phyloP scores from a whole-genome alignment of 768 basidiomycete genomes.

The Mycena alexandri region DNA sequence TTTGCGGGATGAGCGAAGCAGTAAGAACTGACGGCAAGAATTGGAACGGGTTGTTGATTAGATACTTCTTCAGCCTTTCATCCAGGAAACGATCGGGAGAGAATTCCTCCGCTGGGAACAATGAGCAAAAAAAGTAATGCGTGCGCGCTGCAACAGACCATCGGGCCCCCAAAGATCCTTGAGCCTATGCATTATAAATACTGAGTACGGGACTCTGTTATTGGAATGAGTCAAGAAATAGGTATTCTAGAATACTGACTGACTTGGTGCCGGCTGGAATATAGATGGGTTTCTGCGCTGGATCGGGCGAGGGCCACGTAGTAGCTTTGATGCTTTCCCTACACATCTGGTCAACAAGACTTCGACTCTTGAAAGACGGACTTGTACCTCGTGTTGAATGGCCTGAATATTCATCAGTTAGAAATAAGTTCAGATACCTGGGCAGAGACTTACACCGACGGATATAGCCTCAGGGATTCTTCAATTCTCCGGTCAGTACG shows the following conservation, averaged over 20 bases:
- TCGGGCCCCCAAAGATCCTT: constrained; percentile 64
- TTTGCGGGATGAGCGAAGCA: neutral
- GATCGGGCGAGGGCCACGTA: constrained; percentile 47
- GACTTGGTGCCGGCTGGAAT: constrained; percentile 49
- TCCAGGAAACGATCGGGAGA: constrained; percentile 68
- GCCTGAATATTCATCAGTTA: constrained; percentile 38
- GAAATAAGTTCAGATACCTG: neutral
- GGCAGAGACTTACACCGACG: constrained; percentile 59
- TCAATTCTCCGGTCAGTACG: neutral
- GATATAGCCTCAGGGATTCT: constrained; percentile 69
- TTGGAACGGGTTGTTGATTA: constrained; percentile 62
- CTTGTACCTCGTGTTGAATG: constrained; percentile 52
- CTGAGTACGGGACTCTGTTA: constrained; percentile 49
- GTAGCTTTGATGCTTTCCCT: constrained; percentile 50
- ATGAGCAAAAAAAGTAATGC: too few relatives aligned
- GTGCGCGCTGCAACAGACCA: too few relatives aligned
- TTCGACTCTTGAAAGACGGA: too few relatives aligned
- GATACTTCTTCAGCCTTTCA: constrained; percentile 57
- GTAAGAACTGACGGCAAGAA: constrained; percentile 52
- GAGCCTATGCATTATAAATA: constrained; percentile 53
- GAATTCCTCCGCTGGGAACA: constrained; percentile 61
- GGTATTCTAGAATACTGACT: too few relatives aligned
- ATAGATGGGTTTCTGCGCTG: constrained; percentile 48
- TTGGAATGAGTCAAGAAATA: neutral
- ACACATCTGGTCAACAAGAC: neutral